These are phyloP conservation scores for Mycena galericulata DNA, from an alignment of 768 basidiomycete species.

Conservation along the genomic window DNA sequence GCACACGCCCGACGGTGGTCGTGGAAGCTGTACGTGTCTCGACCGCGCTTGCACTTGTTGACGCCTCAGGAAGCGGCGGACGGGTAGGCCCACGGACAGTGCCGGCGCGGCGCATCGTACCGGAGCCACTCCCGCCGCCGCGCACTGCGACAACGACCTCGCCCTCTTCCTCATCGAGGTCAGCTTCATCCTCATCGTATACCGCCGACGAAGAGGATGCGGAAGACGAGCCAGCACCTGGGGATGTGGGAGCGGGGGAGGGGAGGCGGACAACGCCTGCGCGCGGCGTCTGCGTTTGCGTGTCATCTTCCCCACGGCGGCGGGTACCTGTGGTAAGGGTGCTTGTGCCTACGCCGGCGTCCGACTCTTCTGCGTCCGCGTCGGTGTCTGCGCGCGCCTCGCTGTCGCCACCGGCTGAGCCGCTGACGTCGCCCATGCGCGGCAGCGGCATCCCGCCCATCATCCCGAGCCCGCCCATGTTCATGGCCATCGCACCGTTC, in stretches of 20 bases:
- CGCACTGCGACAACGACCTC: conserved; percentile 35
- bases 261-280: conserved; percentile 32
- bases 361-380: conserved; percentile 35
- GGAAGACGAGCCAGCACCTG: conserved; percentile 24
- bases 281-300: conserved; percentile 34
- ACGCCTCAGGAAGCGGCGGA: conserved; percentile 1
- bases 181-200: conserved; percentile 27
- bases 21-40: neutral
- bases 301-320: conserved; percentile 25
- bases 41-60: conserved; percentile 1
- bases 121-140: conserved; percentile 18
- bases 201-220: conserved; percentile 17
- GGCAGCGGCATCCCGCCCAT: conserved; percentile 18
- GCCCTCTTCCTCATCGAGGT: conserved; percentile 32
- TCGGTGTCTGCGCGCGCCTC: conserved; percentile 34
- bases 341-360: conserved; percentile 2
- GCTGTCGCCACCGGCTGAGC: conserved; percentile 27
- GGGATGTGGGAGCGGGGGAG: conserved; percentile 27
- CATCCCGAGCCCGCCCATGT: conserved; percentile 21
- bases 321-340: neutral
- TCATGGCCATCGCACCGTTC: conserved; percentile 19
- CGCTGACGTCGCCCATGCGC: conserved; percentile 29
- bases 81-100: conserved; percentile 25
- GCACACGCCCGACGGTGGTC: neutral
- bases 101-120: conserved; percentile 30